Base-by-base conservation (phyloP, 306 rosid species). In the Pueraria montana region DNA sequence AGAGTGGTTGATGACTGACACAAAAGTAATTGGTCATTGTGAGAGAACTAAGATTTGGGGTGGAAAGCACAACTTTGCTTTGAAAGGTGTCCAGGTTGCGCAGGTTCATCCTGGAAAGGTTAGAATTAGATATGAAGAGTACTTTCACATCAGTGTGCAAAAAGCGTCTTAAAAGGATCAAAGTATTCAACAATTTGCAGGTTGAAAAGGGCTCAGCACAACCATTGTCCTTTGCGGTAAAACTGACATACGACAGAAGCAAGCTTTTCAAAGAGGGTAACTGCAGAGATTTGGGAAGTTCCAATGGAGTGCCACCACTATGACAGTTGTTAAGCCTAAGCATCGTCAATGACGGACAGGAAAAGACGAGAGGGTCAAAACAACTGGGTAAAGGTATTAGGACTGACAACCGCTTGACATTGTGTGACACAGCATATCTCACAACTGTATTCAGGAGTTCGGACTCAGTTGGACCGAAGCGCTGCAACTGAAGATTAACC, bases 171-270 rank as follows among this genome's bases (percentile, higher is more conserved):
- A 0, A 0, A 10, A 66, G 12, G 3, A 1, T 27, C 72, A 36
- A 66, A 66, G 26, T n/a, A 9, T 66, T 18, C 72, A 66, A 36
- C 13, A n/a, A 8, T 4, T 36, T n/a, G 11, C 52, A 67, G 5
- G n/a, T 20, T 20, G 74, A 67, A 67, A 67, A 67, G 9, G 74
- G 53, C 11, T 67, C 74, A 40, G 74, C 74, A 11, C n/a, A 67
- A 17, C 0, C 17, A 20, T 40, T 67, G 16, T 20, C 74, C 11
- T 18, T 18, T 17, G 78, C 16, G 34, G 7, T 17, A 11, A 74
- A 74, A 1, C 3, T 32, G 24, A 74, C 34, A 34, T 4, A 0
- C 1, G 0, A 0, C 2, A 74, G 34, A 18, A 0, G 12, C 49
- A 67, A 11, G 32, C 17, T 18, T 67, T 67, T 11, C 42, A 67